A percentile compares a stretch with the other conserved stretches of the same genome.
phyloP scores from a whole-genome alignment of 176 grass and related monocot species.

The Aechmea fasciata region DNA sequence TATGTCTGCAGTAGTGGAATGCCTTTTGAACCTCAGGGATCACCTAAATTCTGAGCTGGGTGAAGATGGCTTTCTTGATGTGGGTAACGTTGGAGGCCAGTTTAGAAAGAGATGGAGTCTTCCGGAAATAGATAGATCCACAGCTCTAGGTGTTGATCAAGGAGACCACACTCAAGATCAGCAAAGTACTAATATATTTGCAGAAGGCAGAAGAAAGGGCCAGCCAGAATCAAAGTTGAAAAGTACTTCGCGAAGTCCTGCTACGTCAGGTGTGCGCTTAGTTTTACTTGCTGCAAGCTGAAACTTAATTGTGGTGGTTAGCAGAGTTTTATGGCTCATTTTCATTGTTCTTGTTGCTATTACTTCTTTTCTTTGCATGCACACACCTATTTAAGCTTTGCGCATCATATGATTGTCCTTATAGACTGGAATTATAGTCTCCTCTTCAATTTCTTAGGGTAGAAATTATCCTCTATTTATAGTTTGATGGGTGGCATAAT shows the following conservation, averaged over 20 bases:
- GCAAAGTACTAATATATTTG: constrained; percentile 1
- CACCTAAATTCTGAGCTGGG: constrained; percentile 38
- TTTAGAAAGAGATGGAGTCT: constrained; percentile 42
- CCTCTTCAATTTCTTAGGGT: not conserved
- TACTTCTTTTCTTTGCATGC: no score
- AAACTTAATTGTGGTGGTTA: not conserved
- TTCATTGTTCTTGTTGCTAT: no score
- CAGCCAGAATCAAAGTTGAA: constrained; percentile 39
- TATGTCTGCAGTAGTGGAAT: constrained; percentile 61
- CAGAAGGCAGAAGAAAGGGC: constrained; percentile 46
- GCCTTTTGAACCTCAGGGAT: constrained; percentile 73
- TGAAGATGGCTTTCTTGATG: constrained; percentile 28
- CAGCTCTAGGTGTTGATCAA: constrained; percentile 25
- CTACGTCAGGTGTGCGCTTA: constrained; percentile 44
- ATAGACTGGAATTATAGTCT: not conserved
- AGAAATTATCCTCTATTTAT: not conserved
- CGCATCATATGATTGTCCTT: not conserved
- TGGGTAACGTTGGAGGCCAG: constrained; percentile 27
- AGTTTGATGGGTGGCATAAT: no score
- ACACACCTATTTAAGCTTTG: not conserved
- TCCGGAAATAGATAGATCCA: constrained; percentile 33
- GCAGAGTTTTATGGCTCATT: no score
- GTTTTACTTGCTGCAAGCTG: constrained; percentile 8
- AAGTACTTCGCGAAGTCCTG: constrained; percentile 31
- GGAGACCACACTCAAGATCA: constrained; percentile 14